Base-by-base conservation (phyloP, 2,329 filamentous ascomycete species). In the Aspergillus ibericus region DNA sequence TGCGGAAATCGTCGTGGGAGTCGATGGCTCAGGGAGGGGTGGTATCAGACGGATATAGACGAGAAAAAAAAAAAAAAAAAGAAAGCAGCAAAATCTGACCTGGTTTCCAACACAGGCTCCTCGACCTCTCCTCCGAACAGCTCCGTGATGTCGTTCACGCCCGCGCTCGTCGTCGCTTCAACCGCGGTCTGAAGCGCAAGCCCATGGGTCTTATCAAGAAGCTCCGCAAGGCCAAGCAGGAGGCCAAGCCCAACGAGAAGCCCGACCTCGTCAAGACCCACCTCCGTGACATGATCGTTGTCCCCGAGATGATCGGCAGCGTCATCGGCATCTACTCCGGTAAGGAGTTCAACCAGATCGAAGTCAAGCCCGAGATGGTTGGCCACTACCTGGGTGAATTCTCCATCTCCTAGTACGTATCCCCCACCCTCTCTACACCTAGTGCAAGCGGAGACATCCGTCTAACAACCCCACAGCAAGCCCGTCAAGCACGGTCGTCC, bases 181-280 rank as follows among this genome's bases (percentile, higher is more conserved):
- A 98, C 90, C 93, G 95, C 73, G 95, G 95, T 77, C 90, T 99
- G 77, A 99, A 98, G 91, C 93, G 95, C 86, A 96, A 96, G 87
- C 95, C 95, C 76, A 98, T 99, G 95, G 95, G 95, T 75, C 86
- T 99, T 77, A 98, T 99, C 89, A 98, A 98, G 92, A 99, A 99
- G 89, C 92, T 99, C 77, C 93, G 95, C 82, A 98, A 97, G 88
- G 90, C 95, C 73, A 97, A 97, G 90, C 92, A 96, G 83, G 92
- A 96, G 85, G 93, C 93, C 75, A 92, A 91, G 85, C 95, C 95
- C 80, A 99, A 99, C 85, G 93, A 98, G 92, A 97, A 98, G 91
- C 93, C 93, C 79, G 93, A 96, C 79, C 87, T 95, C 77, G 93
- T 98, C 86, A 97, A 97, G 90, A 99, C 93, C 66, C 93, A 99